Conservation (phyloP, 352 stramenopile genomes). For the Pythium rhizo-oryzae region DNA sequence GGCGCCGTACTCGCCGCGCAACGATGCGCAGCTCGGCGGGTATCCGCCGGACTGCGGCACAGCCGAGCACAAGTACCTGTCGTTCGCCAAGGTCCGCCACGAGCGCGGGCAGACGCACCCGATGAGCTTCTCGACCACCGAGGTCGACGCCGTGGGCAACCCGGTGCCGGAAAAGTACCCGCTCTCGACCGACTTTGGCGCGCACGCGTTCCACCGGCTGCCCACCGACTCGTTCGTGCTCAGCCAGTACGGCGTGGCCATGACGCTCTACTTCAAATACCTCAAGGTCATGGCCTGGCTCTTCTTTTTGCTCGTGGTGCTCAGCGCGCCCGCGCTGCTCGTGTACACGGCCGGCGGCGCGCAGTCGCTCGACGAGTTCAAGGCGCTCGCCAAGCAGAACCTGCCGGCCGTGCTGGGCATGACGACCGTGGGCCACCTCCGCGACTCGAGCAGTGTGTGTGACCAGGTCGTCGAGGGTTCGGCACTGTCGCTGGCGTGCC, state of each 20-base stretch:
- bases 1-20: conserved; percentile 33
- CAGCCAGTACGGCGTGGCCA: conserved; percentile 76
- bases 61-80: conserved; percentile 74
- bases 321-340: conserved; percentile 59
- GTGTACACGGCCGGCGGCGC: conserved; percentile 75
- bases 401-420: conserved; percentile 68
- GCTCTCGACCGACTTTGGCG: conserved; percentile 72
- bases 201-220: conserved; percentile 72
- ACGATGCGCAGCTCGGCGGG: conserved; percentile 65
- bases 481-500: conserved; percentile 60
- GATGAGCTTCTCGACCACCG: conserved; percentile 70
- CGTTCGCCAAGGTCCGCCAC: conserved; percentile 73
- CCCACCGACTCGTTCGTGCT: conserved; percentile 77
- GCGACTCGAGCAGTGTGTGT: conserved; percentile 64
- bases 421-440: conserved; percentile 82
- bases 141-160: conserved; percentile 57
- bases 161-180: conserved; percentile 59
- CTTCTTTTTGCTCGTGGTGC: conserved; percentile 73
- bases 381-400: conserved; percentile 68
- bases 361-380: conserved; percentile 56
- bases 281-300: conserved; percentile 87
- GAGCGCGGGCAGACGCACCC: conserved; percentile 72
- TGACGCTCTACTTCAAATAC: conserved; percentile 88
- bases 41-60: conserved; percentile 83
- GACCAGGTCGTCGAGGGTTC: conserved; percentile 59